Evolutionary conservation across 2,329 filamentous ascomycete species (phyloP), one percentile per base, ranked within the genome.

Genomic region (Mycosphaerella arachidis): DNA sequence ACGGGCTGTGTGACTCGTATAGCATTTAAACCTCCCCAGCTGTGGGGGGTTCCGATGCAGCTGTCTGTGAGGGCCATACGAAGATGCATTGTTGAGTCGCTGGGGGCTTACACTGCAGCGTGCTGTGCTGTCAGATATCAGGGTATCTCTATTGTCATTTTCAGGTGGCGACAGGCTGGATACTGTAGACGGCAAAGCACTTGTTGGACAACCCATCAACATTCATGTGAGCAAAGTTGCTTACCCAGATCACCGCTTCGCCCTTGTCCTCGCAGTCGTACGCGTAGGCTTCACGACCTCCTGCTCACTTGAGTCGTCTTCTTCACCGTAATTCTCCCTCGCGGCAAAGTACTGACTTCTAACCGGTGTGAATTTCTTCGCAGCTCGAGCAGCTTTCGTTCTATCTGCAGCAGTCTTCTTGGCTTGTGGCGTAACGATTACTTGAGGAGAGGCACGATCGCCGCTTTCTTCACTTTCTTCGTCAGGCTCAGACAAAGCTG

Each of bases 231-330:
- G 31, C 31, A 35, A 35, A 12, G 2, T n/a, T 43, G 13, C 13
- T 7, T 18, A n/a, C 2, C 6, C 18, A 4, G 8, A 58, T 48
- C 24, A 27, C 27, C 51, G 58, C 55, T 56, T 65, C 8, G 53
- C 48, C 48, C 69, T 68, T 1, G 72, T 74, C 51, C 72, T 62
- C 52, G 70, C 66, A 45, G 72, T 73, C 20, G 71, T 72, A 20
- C 59, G 53, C 12, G 67, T 62, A 4, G 70, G 70, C 63, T 66
- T 63, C 1, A 72, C 61, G 12, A 70, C 63, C 59, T 74, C 72
- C 37, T 66, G 58, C 24, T 70, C 68, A 45, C 63, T 68, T 9
- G 63, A 63, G 16, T 62, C 59, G 40, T 67, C 65, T 3, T 62
- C 59, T 40, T 60, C 55, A 24, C 62, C 57, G 18, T 56, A 60